These are phyloP conservation scores for Globisporangium emineosum DNA, from an alignment of 352 stramenopile genomes.

Conservation along the genomic window DNA sequence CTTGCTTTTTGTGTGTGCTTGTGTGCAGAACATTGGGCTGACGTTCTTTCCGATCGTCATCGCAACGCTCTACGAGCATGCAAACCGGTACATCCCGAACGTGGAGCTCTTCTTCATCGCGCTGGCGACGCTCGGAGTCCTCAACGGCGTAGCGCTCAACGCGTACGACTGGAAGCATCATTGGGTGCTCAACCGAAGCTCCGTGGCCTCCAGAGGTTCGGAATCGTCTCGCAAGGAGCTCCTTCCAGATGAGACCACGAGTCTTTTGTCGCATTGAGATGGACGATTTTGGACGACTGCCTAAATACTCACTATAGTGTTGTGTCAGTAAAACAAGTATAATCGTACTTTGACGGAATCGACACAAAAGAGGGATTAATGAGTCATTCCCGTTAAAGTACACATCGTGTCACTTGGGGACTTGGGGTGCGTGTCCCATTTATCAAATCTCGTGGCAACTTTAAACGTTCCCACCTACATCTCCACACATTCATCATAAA, in stretches of 20 bases:
- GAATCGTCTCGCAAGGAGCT: conserved; percentile 4
- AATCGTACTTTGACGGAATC: conserved; percentile 1
- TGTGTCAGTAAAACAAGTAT: neutral
- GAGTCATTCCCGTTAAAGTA: conserved; percentile 1
- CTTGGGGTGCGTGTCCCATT: neutral
- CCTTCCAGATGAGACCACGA: conserved; percentile 4
- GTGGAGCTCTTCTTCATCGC: conserved; percentile 59
- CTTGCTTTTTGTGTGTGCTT: neutral
- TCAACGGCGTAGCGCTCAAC: conserved; percentile 90
- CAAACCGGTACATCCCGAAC: conserved; percentile 37
- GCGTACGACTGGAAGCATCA: conserved; percentile 27
- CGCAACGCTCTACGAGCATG: conserved; percentile 37
- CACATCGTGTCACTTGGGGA: neutral
- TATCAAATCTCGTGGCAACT: neutral
- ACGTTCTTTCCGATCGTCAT: conserved; percentile 63
- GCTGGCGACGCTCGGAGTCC: conserved; percentile 30
- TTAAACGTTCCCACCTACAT: neutral
- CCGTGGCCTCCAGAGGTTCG: neutral
- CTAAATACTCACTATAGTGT: conserved; percentile 2
- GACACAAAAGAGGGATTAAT: conserved; percentile 1
- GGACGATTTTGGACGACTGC: neutral
- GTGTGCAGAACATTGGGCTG: conserved; percentile 53
- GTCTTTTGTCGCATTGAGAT: conserved; percentile 6
- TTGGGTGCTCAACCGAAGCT: conserved; percentile 18
- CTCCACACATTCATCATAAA: neutral